These are phyloP conservation scores for Diaporthe australafricana DNA, from an alignment of 2,329 filamentous ascomycete species.

Conservation along the genomic window DNA sequence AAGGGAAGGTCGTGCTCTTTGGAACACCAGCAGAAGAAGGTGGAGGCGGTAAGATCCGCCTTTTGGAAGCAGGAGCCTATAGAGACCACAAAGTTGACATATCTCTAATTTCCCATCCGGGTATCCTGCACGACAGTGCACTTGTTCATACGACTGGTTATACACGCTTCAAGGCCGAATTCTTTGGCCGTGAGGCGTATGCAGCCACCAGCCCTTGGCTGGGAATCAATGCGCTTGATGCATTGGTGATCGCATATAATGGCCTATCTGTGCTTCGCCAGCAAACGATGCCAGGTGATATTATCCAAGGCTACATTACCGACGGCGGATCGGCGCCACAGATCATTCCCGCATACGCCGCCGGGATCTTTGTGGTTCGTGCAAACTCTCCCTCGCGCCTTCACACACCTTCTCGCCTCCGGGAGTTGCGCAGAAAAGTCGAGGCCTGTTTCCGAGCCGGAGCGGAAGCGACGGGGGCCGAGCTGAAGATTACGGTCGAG, in stretches of 20 bases:
- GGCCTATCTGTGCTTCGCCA: constrained; percentile 64
- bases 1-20: constrained; percentile 58
- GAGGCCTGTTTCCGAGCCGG: constrained; percentile 55
- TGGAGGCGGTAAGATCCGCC: constrained; percentile 55
- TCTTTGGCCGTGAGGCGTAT: constrained; percentile 66
- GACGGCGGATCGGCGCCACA: constrained; percentile 66
- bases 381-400: constrained; percentile 43
- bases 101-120: constrained; percentile 56
- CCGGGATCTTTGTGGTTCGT: constrained; percentile 57
- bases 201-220: constrained; percentile 69
- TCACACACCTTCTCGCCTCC: constrained; percentile 51
- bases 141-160: constrained; percentile 66
- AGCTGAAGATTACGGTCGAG: constrained; percentile 53
- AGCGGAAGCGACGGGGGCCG: constrained; percentile 58
- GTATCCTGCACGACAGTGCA: constrained; percentile 57
- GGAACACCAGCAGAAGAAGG: constrained; percentile 62
- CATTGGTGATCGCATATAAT: constrained; percentile 61
- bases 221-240: constrained; percentile 70
- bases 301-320: constrained; percentile 63
- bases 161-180: constrained; percentile 61
- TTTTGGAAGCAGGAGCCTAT: constrained; percentile 58
- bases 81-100: constrained; percentile 51
- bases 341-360: constrained; percentile 64
- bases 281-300: constrained; percentile 63
- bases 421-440: constrained; percentile 54